A percentile compares a stretch with the other conserved stretches of the same genome.
These are phyloP conservation scores for Priceomyces medius DNA, from an alignment of 805 yeast species.

Conservation along the genomic window DNA sequence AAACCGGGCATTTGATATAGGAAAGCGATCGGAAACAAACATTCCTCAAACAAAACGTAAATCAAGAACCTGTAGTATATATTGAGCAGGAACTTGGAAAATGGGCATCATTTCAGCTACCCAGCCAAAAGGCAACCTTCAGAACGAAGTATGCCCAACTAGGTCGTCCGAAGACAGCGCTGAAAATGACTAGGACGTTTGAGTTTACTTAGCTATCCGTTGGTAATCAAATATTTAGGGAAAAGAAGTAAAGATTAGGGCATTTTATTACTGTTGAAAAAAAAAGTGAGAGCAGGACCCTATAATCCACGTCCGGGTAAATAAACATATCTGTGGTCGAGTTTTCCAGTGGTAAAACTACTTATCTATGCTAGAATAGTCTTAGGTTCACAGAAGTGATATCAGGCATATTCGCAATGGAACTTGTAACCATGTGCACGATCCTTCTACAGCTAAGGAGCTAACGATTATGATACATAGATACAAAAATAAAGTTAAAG, in stretches of 20 bases:
- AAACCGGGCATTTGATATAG: conserved; percentile 44
- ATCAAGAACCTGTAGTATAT: conserved; percentile 2
- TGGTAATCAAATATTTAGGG: conserved; percentile 29
- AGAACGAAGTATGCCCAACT: conserved; percentile 20
- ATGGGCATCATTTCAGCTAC: conserved; percentile 7
- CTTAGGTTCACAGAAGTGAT: too few species aligned
- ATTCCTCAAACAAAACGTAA: conserved; percentile 9
- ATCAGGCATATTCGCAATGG: too few species aligned
- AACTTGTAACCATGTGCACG: too few species aligned
- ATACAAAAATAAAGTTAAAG: conserved; percentile 4
- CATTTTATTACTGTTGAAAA: background rate
- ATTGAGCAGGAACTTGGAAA: conserved; percentile 9
- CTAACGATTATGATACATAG: conserved; percentile 4
- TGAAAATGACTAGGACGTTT: conserved; percentile 13
- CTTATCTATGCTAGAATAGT: too few species aligned
- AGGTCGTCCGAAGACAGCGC: conserved; percentile 3
- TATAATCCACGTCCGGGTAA: background rate
- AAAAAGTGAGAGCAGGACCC: background rate
- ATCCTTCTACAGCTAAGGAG: background rate
- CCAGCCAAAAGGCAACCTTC: conserved; percentile 12
- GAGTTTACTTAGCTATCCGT: conserved; percentile 33
- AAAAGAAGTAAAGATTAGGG: conserved; percentile 11
- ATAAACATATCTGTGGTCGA: too few species aligned
- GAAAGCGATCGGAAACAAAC: conserved; percentile 35
- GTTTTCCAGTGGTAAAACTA: too few species aligned